phyloP scores from a whole-genome alignment of 176 grass and related monocot genomes.

The Paspalum vaginatum region DNA sequence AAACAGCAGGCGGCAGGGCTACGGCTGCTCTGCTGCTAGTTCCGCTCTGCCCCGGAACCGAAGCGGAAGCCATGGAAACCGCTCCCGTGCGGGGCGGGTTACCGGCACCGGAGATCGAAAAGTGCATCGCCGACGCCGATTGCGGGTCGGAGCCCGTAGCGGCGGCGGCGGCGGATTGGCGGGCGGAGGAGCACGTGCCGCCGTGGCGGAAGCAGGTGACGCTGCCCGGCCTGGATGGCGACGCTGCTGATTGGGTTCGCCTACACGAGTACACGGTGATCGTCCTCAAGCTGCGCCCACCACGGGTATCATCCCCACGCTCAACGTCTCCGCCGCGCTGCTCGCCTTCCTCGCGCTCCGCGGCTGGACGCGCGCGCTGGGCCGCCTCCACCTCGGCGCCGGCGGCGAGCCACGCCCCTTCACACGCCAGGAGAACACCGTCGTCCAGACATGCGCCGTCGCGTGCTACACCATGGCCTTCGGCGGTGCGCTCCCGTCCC shows the following conservation, averaged over 20 bases:
- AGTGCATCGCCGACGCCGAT: slow-evolving; percentile 9
- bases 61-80: slow-evolving; percentile 35
- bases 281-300: slow-evolving; percentile 77
- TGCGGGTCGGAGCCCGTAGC: slow-evolving; percentile 1
- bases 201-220: slow-evolving; percentile 77
- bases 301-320: slow-evolving; percentile 73
- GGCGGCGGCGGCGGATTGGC: not conserved
- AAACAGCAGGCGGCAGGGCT: not conserved
- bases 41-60: not conserved
- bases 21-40: not conserved
- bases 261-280: slow-evolving; percentile 89
- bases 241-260: slow-evolving; percentile 65
- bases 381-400: slow-evolving; percentile 34
- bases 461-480: slow-evolving; percentile 70
- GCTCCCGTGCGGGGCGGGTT: not conserved
- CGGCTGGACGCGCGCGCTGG: slow-evolving; percentile 63
- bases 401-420: slow-evolving; percentile 63
- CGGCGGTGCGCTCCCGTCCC: too few relatives aligned
- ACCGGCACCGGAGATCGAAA: slow-evolving; percentile 27
- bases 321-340: slow-evolving; percentile 86
- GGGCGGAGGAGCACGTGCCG: slow-evolving; percentile 12
- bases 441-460: slow-evolving; percentile 89
- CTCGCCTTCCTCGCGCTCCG: slow-evolving; percentile 77
- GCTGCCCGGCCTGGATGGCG: slow-evolving; percentile 56
- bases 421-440: slow-evolving; percentile 90